Base-by-base conservation (phyloP, 371 early-diverging fungal species). In the Zancudomyces culisetae region DNA sequence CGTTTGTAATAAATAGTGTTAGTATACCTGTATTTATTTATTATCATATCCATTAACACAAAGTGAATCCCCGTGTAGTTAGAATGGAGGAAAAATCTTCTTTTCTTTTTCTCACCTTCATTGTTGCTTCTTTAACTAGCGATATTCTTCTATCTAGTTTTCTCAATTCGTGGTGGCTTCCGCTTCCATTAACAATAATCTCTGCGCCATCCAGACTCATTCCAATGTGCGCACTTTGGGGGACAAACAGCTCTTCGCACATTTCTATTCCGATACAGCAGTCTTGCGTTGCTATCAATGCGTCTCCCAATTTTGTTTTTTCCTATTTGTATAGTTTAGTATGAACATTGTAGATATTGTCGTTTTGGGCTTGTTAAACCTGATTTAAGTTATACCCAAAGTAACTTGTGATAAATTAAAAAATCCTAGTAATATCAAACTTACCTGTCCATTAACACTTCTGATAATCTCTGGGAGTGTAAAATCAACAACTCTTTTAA, bases 221-320 rank as follows among this genome's bases (percentile, higher is more conserved):
- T 0, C 68, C 68, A 47, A 91, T 90, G 60, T 98, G 96, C 3
- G 95, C 94, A 58, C 92, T 89, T 59, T 56, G 45, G 0, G 95
- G 90, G 0, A 92, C 91, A 67, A 94, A 97, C 2, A 96, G 66
- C 55, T 97, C 98, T 68, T 97, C 98, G 57, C 98, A 98, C 49
- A 90, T 73, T 61, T 98, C 98, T 13, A 88, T 78, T 18, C 97
- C 98, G 52, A 98, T 67, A 41, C 82, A 83, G 1, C 90, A 81
- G 58, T 91, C 91, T 27, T 66, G 45, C 8, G 87, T 49, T 26
- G 71, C 70, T 15, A 93, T 63, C 0, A 93, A 81, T 1, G 78
- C 85, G 54, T 94, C 92, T 19, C 96, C 96, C 58, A 95, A 77
- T 19, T 81, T 77, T 6, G 77, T 79, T 2, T 74, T 73, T 2